Conservation (phyloP, 139 green algal species). For the Chlamydomonas sp. region DNA sequence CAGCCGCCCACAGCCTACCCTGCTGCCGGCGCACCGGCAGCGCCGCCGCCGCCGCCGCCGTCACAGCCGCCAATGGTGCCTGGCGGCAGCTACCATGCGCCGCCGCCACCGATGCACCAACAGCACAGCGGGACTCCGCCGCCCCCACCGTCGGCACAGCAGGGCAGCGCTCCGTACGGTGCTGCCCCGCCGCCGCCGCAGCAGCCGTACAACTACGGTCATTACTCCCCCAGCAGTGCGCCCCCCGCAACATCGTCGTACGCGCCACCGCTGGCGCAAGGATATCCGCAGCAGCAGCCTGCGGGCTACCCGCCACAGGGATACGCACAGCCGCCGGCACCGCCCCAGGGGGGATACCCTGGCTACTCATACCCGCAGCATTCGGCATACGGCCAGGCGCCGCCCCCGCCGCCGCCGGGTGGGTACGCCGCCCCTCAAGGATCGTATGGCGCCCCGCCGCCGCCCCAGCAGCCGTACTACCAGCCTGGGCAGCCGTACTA, state of each 20-base stretch:
- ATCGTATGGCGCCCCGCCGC: conserved; percentile 16
- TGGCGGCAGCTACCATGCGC: background rate
- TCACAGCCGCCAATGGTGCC: background rate
- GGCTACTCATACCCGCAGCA: background rate
- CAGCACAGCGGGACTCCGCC: background rate
- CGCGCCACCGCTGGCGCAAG: too few relatives aligned
- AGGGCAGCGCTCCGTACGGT: background rate
- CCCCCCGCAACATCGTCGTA: too few relatives aligned
- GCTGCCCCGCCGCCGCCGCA: background rate
- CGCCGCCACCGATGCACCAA: background rate
- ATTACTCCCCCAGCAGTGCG: background rate
- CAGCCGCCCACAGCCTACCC: background rate
- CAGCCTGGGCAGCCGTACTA: conserved; percentile 31
- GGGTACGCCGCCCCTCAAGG: background rate
- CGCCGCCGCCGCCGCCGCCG: background rate
- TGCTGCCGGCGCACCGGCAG: background rate
- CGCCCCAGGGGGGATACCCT: background rate
- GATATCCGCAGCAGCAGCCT: too few relatives aligned
- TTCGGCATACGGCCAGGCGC: background rate
- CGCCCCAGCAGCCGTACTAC: conserved; percentile 19
- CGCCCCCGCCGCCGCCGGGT: conserved; percentile 12
- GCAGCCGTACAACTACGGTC: background rate
- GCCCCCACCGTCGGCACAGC: background rate
- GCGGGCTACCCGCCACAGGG: background rate
- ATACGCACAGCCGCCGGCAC: background rate